Percentiles rank a stretch among this genome's conserved stretches.
These are phyloP conservation scores for Cladobotryum protrusum DNA, from an alignment of 2,329 filamentous ascomycete genomes.

Conservation along the genomic window DNA sequence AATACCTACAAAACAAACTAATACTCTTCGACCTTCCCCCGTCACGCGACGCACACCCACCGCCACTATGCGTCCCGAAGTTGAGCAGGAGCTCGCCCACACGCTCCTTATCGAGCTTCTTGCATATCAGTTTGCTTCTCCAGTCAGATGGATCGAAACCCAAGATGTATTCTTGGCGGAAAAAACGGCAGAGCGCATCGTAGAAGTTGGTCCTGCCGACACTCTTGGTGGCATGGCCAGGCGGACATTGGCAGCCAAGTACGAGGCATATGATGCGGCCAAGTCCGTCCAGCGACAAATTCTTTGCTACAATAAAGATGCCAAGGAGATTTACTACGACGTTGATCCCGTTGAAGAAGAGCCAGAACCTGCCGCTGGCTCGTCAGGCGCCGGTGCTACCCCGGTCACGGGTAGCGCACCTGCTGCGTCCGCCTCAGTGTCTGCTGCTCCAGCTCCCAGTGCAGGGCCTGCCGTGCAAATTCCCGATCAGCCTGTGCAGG, in stretches of 20 bases:
- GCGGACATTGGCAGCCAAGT: slow-evolving; percentile 90
- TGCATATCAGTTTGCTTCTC: slow-evolving; percentile 98
- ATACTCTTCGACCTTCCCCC: slow-evolving; percentile 4
- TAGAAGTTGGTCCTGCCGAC: slow-evolving; percentile 94
- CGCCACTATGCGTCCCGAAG: slow-evolving; percentile 84
- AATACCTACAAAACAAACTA: slow-evolving; percentile 7
- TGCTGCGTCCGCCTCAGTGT: slow-evolving; percentile 45
- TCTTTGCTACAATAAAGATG: slow-evolving; percentile 98
- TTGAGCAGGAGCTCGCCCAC: slow-evolving; percentile 98
- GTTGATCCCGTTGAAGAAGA: slow-evolving; percentile 94
- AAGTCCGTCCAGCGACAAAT: slow-evolving; percentile 96
- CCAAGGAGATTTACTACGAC: slow-evolving; percentile 99
- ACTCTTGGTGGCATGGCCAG: slow-evolving; percentile 97
- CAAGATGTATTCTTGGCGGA: slow-evolving; percentile 99
- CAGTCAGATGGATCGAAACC: slow-evolving; percentile 99
- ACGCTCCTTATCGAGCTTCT: slow-evolving; percentile 97
- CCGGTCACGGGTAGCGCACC: slow-evolving; percentile 33
- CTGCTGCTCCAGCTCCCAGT: slow-evolving; percentile 58
- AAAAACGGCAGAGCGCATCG: slow-evolving; percentile 92
- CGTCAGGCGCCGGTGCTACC: slow-evolving; percentile 4
- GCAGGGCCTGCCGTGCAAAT: slow-evolving; percentile 83
- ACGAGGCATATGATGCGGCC: slow-evolving; percentile 96
- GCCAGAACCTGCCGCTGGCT: slow-evolving; percentile 52
- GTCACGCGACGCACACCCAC: slow-evolving; percentile 18
- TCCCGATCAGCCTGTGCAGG: slow-evolving; percentile 78